These are phyloP conservation scores for Russula earlei DNA, from an alignment of 768 basidiomycete species.

Conservation along the genomic window DNA sequence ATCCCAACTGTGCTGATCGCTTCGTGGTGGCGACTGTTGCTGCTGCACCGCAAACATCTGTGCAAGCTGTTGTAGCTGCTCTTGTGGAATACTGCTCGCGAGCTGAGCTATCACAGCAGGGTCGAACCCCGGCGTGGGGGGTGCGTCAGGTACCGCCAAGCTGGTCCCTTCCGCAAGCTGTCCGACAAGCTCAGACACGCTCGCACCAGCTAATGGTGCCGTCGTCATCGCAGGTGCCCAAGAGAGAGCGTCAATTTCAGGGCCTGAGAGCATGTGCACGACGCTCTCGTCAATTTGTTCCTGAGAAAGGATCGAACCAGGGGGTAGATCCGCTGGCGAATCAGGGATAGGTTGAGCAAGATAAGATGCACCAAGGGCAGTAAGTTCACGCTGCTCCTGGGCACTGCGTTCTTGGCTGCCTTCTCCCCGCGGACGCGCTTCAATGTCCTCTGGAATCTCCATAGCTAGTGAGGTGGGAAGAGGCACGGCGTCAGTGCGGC, in stretches of 20 bases:
- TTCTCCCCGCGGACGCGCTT: conserved; percentile 47
- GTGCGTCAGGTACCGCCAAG: conserved; percentile 28
- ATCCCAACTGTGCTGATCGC: conserved; percentile 19
- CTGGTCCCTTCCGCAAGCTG: conserved; percentile 39
- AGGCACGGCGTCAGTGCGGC: conserved; percentile 21
- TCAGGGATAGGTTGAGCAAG: conserved; percentile 70
- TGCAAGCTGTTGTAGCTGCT: conserved; percentile 20
- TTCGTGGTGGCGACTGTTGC: conserved; percentile 4
- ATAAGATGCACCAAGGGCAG: conserved; percentile 66
- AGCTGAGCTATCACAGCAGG: conserved; percentile 7
- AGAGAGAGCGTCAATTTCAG: conserved; percentile 57
- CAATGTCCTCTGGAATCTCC: conserved; percentile 52
- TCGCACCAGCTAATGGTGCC: conserved; percentile 28
- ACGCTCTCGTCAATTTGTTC: conserved; percentile 60
- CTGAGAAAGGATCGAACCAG: conserved; percentile 40
- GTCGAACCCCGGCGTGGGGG: conserved; percentile 30
- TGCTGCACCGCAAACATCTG: conserved; percentile 23
- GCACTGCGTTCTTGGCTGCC: conserved; percentile 56
- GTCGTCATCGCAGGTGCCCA: conserved; percentile 34
- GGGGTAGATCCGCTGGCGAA: conserved; percentile 59
- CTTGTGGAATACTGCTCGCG: conserved; percentile 18
- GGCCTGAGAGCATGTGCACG: conserved; percentile 58
- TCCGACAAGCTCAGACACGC: conserved; percentile 63
- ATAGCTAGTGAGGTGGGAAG: conserved; percentile 35
- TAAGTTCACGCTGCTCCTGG: conserved; percentile 75